Conservation (phyloP, 2,329 filamentous ascomycete species). For the Penicillium sclerotigenum region DNA sequence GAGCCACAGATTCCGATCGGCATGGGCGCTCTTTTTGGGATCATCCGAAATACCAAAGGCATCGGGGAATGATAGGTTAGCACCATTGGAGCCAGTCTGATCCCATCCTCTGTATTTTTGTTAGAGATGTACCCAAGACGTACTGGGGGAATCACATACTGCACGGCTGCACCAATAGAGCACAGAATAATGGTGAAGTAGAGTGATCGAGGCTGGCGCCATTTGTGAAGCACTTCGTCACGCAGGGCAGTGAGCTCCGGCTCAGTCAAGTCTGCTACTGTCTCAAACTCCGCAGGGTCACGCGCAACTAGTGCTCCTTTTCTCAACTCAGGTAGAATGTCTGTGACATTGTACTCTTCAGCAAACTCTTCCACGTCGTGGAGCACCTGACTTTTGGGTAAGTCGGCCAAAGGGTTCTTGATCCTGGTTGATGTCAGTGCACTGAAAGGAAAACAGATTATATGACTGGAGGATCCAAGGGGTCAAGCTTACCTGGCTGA, state of each 20-base stretch:
- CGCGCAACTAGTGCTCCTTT: conserved; percentile 52
- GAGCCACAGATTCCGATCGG: conserved; percentile 53
- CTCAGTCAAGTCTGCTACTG: conserved; percentile 43
- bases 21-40: conserved; percentile 31
- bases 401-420: conserved; percentile 46
- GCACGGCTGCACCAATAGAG: conserved; percentile 52
- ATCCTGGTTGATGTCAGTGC: conserved; percentile 33
- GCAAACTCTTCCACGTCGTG: conserved; percentile 45
- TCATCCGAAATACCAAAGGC: conserved; percentile 42
- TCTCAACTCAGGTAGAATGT: conserved; percentile 43
- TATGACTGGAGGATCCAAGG: not conserved
- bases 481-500: conserved; percentile 23
- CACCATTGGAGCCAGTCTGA: conserved; percentile 38
- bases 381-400: conserved; percentile 39
- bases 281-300: conserved; percentile 47
- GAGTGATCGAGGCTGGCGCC: conserved; percentile 48
- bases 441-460: not conserved
- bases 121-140: not conserved
- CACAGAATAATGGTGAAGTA: conserved; percentile 53
- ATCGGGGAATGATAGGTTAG: conserved; percentile 51
- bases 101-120: conserved; percentile 29
- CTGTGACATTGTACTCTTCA: conserved; percentile 39
- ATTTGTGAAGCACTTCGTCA: conserved; percentile 49
- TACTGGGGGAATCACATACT: conserved; percentile 33
- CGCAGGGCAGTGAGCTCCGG: conserved; percentile 43